Evolutionary conservation across 164 flowering plant species (phyloP).

Genomic region (Sedum album): DNA sequence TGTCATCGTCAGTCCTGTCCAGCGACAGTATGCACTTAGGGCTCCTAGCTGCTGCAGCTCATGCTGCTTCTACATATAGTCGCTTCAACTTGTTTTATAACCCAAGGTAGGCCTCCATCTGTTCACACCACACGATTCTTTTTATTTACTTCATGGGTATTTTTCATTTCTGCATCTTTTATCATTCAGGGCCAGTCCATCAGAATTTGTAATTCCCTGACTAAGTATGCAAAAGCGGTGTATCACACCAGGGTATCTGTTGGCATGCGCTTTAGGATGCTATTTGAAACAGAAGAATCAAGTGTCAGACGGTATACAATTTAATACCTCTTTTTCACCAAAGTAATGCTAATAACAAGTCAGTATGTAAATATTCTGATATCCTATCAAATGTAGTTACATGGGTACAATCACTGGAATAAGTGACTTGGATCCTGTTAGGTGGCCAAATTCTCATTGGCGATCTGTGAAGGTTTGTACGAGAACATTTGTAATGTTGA

Average conservation of each 20-base stretch:
- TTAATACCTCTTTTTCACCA: too few species aligned
- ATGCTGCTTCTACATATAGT: conserved; percentile 51
- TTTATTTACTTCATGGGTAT: neutral
- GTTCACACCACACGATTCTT: neutral
- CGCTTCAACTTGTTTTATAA: conserved; percentile 46
- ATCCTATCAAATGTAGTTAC: conserved; percentile 15
- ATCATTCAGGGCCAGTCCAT: conserved; percentile 50
- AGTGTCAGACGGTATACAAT: conserved; percentile 37
- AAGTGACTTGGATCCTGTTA: conserved; percentile 27
- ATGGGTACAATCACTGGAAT: conserved; percentile 33
- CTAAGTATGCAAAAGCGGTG: conserved; percentile 50
- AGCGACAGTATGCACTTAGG: conserved; percentile 61
- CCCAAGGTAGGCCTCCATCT: conserved; percentile 29
- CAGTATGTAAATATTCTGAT: neutral
- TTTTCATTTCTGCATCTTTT: neutral
- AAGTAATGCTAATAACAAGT: neutral
- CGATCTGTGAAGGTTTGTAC: conserved; percentile 37
- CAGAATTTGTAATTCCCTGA: conserved; percentile 58
- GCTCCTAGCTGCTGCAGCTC: conserved; percentile 62
- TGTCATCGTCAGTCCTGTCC: conserved; percentile 56
- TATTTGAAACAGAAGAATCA: conserved; percentile 57
- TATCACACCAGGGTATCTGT: conserved; percentile 48
- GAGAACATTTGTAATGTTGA: neutral
- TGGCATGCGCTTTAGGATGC: conserved; percentile 63
- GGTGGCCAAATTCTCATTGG: conserved; percentile 40